A percentile compares a stretch with the other conserved stretches of the same genome.
phyloP scores from a whole-genome alignment of 352 stramenopile species.

The Thraustochytrium sp. region DNA sequence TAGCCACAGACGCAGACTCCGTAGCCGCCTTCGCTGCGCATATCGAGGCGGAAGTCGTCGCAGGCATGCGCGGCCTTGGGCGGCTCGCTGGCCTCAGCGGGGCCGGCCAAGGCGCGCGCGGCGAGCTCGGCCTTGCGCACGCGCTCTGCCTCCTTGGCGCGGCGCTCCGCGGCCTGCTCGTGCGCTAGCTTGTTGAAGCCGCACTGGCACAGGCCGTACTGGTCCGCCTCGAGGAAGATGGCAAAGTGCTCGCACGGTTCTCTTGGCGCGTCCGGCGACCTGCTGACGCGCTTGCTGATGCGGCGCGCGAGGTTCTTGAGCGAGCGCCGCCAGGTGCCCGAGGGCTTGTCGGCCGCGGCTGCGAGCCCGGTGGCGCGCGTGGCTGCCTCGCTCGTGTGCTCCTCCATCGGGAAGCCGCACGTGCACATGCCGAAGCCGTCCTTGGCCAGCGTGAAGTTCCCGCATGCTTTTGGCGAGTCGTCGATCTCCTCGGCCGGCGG shows the following conservation, averaged over 20 bases:
- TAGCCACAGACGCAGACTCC: slow-evolving; percentile 9
- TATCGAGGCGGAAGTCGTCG: not conserved
- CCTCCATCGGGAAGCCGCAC: slow-evolving; percentile 34
- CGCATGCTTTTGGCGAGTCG: not conserved
- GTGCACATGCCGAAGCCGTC: not conserved
- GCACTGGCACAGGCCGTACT: slow-evolving; percentile 30
- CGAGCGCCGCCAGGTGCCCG: not conserved
- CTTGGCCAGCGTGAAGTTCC: slow-evolving; percentile 35
- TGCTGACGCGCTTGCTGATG: not conserved
- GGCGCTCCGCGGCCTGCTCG: not conserved
- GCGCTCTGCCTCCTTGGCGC: not conserved
- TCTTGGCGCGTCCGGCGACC: not conserved
- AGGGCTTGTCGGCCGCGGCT: not conserved
- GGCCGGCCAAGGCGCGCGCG: not conserved
- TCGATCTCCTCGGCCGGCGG: not conserved
- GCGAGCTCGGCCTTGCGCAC: not conserved
- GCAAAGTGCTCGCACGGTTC: slow-evolving; percentile 12
- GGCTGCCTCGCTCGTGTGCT: not conserved
- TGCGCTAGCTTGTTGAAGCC: slow-evolving; percentile 18
- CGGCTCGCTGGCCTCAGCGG: not conserved
- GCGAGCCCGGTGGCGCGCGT: not conserved
- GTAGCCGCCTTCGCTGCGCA: not conserved
- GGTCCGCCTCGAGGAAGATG: slow-evolving; percentile 12
- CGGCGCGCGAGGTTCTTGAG: not conserved
- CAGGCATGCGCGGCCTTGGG: not conserved